Base-by-base conservation (phyloP, 306 rosid genomes). In the Glycine tomentella region DNA sequence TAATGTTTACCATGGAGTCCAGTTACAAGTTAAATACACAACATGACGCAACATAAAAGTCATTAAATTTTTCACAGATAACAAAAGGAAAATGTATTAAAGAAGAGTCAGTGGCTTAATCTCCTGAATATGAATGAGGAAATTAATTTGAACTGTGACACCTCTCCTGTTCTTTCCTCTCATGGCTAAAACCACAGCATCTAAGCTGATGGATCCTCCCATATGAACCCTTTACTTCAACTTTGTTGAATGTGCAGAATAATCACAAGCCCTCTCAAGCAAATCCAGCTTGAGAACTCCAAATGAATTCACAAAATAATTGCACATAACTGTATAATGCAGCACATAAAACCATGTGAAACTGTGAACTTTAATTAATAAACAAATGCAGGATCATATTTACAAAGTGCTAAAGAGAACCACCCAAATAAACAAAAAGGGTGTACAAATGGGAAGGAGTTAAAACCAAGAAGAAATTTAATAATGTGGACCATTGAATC, bases 101-200 rank as follows among this genome's bases (percentile, higher is more conserved):
- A 79, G 14, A 57, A 76, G 72, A 34, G 61, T 15, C 12, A 56
- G 61, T 17, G 10, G 61, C 90, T 90, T 93, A 67, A 93, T 84
- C 82, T 91, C 97, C 49, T 87, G 87, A 78, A 93, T 78, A 13
- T 90, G 91, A 25, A 93, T 82, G 10, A 80, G 80, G 85, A 86
- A 91, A 84, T 93, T 82, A 56, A 83, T 68, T 63, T 87, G 93
- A 84, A 91, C 80, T 0, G 85, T n/a, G 57, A 81, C 63, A 45
- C 93, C 63, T 63, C 86, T 85, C 80, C 88, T 82, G 82, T 64
- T 86, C 92, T 90, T 91, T 62, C 88, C 85, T 83, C 63, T 90
- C 82, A 82, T 65, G 12, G 97, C 94, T 64, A 89, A 66, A 77
- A 84, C 88, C 98, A 93, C 90, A 44, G 79, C 83, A 79, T 52